Conservation (phyloP, 768 basidiomycete species). For the Solioccasus polychromus region DNA sequence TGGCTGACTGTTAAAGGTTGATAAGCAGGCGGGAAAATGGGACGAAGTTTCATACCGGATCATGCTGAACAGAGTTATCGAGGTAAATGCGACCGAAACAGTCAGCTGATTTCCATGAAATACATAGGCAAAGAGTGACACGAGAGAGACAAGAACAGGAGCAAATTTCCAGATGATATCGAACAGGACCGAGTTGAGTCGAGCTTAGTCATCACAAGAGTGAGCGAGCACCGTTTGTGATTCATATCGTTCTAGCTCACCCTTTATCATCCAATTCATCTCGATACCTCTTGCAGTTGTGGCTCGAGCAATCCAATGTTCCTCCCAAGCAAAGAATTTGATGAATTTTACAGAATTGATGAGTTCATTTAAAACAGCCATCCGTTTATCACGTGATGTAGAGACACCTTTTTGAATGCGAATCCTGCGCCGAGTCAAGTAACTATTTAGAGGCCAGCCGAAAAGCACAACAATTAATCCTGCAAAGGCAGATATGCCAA, state of each 20-base stretch:
- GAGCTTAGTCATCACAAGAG: too few species aligned
- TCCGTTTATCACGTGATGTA: conserved; percentile 40
- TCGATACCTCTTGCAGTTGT: conserved; percentile 58
- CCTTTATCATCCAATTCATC: conserved; percentile 74
- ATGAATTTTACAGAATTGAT: conserved; percentile 40
- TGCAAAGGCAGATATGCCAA: conserved; percentile 46
- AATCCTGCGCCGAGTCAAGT: conserved; percentile 36
- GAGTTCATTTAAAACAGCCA: conserved; percentile 44
- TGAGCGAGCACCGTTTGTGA: too few species aligned
- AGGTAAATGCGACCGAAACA: conserved; percentile 81
- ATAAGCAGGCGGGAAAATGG: not conserved
- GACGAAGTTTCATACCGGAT: conserved; percentile 46
- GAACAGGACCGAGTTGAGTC: conserved; percentile 72
- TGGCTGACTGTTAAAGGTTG: conserved; percentile 44
- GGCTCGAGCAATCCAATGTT: conserved; percentile 41
- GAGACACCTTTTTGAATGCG: conserved; percentile 35
- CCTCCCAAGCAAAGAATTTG: conserved; percentile 44
- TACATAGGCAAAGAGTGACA: conserved; percentile 75
- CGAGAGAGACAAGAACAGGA: conserved; percentile 76
- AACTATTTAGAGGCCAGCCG: conserved; percentile 40
- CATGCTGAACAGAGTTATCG: conserved; percentile 85
- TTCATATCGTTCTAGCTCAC: conserved; percentile 39
- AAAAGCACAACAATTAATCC: conserved; percentile 41
- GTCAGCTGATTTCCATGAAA: conserved; percentile 72
- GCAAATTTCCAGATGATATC: conserved; percentile 69